A percentile compares a stretch with the other conserved stretches of the same genome.
phyloP scores from a whole-genome alignment of 2,329 filamentous ascomycete species.

The Phaeophleospora eucalypticola region DNA sequence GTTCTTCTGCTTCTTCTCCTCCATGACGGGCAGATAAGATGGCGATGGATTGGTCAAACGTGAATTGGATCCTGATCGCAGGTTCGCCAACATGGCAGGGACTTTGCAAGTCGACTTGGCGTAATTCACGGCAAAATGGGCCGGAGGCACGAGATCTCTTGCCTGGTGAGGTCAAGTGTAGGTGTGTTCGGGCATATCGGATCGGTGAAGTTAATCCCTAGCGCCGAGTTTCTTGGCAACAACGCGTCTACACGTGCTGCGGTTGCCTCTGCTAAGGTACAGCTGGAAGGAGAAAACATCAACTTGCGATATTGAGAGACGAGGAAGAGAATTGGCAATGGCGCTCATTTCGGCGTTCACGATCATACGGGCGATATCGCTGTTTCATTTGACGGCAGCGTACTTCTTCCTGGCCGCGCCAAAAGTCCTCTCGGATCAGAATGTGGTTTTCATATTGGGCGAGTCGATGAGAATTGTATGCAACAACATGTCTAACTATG shows the following conservation, averaged over 20 bases:
- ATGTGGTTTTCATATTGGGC: constrained; percentile 74
- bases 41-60: not conserved
- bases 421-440: constrained; percentile 68
- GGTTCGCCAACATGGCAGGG: too few relatives aligned
- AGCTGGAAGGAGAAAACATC: too few relatives aligned
- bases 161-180: constrained; percentile 1
- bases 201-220: not conserved
- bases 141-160: constrained; percentile 1
- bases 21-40: not conserved
- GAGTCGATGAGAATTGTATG: constrained; percentile 79
- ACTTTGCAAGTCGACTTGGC: too few relatives aligned
- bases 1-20: not conserved
- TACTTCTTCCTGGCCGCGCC: constrained; percentile 80
- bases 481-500: too few relatives aligned
- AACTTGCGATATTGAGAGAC: constrained; percentile 1
- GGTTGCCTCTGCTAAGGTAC: too few relatives aligned
- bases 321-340: constrained; percentile 55
- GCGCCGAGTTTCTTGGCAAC: not conserved
- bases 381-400: constrained; percentile 80
- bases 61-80: too few relatives aligned
- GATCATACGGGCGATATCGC: constrained; percentile 73
- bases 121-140: not conserved
- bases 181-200: not conserved
- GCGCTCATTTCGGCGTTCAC: constrained; percentile 74
- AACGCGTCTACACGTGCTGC: not conserved